phyloP scores from a whole-genome alignment of 805 yeast species.

The Myxozyma neotropica region DNA sequence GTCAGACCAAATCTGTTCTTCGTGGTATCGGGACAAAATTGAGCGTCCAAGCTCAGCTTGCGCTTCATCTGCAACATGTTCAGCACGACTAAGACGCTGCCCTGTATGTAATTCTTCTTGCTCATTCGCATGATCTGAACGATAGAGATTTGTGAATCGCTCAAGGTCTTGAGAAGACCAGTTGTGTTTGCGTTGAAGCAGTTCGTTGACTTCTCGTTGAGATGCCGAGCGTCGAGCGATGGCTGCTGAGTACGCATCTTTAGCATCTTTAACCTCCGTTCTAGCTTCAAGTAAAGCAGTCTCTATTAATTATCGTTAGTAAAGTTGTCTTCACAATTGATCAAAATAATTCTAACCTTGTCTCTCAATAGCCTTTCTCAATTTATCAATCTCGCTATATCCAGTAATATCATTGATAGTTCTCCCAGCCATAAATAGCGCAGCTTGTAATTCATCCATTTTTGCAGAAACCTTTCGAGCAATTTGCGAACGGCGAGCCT shows the following conservation, averaged over 20 bases:
- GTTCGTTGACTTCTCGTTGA: conserved; percentile 84
- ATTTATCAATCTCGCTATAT: conserved; percentile 72
- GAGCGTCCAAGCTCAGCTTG: conserved; percentile 71
- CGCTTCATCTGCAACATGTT: conserved; percentile 64
- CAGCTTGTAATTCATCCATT: conserved; percentile 43
- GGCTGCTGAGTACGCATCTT: conserved; percentile 59
- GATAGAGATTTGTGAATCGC: conserved; percentile 76
- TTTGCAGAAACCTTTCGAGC: conserved; percentile 37
- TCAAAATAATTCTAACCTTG: conserved; percentile 26
- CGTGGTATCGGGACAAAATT: conserved; percentile 87
- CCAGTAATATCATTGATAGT: conserved; percentile 91
- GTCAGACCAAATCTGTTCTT: conserved; percentile 98
- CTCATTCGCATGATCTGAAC: conserved; percentile 77
- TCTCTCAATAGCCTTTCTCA: conserved; percentile 62
- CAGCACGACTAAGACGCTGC: conserved; percentile 54
- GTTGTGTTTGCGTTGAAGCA: conserved; percentile 76
- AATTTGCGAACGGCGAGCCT: conserved; percentile 36
- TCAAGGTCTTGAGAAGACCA: conserved; percentile 85
- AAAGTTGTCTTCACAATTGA: neutral
- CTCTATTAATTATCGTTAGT: conserved; percentile 48
- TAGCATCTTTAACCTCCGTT: conserved; percentile 51
- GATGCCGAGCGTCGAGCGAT: conserved; percentile 64
- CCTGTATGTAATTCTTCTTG: conserved; percentile 55
- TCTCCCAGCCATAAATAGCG: conserved; percentile 46
- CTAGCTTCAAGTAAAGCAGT: conserved; percentile 52